phyloP scores from a whole-genome alignment of 2,329 filamentous ascomycete genomes.

The Cladosporium sp. region DNA sequence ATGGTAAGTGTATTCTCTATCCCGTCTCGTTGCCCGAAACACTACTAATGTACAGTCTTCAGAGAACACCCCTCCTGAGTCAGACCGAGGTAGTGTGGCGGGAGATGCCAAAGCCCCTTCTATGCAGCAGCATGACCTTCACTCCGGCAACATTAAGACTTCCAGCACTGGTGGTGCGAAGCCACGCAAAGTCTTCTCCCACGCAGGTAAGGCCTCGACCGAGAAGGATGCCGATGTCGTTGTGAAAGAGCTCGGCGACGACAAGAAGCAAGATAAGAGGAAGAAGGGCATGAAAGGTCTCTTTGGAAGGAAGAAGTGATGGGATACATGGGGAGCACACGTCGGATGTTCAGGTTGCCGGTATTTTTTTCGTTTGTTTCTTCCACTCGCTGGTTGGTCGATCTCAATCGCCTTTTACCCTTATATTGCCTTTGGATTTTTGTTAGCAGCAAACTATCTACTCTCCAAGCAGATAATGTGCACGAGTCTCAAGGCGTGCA shows the following conservation, averaged over 20 bases:
- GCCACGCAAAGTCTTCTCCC: constrained; percentile 26
- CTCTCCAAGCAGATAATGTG: too few relatives aligned
- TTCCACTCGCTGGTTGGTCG: not conserved
- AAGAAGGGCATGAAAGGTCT: constrained; percentile 26
- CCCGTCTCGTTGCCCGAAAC: too few relatives aligned
- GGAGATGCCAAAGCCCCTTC: constrained; percentile 23
- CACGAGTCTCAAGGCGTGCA: too few relatives aligned
- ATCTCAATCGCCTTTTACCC: too few relatives aligned
- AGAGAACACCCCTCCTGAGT: constrained; percentile 22
- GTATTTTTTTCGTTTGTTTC: not conserved
- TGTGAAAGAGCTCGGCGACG: not conserved
- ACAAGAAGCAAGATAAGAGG: constrained; percentile 18
- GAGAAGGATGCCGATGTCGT: not conserved
- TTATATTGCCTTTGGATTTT: too few relatives aligned
- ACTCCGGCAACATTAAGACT: not conserved
- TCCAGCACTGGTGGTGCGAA: constrained; percentile 15
- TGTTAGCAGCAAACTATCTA: too few relatives aligned
- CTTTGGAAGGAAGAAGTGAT: constrained; percentile 22
- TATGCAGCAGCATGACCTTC: constrained; percentile 16
- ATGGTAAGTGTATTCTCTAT: constrained; percentile 18
- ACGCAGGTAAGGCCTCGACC: constrained; percentile 17
- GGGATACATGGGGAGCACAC: not conserved
- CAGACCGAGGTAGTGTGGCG: not conserved
- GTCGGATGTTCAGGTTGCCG: not conserved
- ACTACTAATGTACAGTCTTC: not conserved